phyloP scores from a whole-genome alignment of 345 rosid species.

The Pseudoturritis turrita region DNA sequence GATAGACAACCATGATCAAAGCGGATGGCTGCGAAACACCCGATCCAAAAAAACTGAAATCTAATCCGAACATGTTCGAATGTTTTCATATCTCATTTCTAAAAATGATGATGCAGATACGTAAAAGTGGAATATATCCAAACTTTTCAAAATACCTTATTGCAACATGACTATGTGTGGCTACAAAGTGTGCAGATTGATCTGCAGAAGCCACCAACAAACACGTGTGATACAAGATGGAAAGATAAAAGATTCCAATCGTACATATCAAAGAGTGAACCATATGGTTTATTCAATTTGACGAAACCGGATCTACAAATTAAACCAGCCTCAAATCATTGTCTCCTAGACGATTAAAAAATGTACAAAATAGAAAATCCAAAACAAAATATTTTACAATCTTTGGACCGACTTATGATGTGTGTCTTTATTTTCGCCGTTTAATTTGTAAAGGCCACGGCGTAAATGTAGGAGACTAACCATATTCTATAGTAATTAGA shows the following conservation, averaged over 20 bases:
- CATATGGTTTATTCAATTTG: background rate
- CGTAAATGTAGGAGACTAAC: slow-evolving; percentile 14
- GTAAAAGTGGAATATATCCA: background rate
- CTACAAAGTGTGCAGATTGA: too few species aligned
- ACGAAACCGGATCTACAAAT: background rate
- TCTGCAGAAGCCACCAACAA: too few species aligned
- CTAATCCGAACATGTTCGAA: too few species aligned
- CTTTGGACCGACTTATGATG: background rate
- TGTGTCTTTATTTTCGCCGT: slow-evolving; percentile 2
- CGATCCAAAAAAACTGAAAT: too few species aligned
- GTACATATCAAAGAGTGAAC: background rate
- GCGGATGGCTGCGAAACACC: too few species aligned
- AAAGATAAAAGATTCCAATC: background rate
- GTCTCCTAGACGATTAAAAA: too few species aligned
- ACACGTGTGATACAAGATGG: too few species aligned
- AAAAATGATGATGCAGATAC: background rate
- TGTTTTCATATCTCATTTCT: background rate
- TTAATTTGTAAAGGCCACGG: slow-evolving; percentile 19
- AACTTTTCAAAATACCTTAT: background rate
- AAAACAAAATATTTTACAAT: background rate
- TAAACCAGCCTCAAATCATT: background rate
- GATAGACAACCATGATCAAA: too few species aligned
- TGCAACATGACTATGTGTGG: background rate
- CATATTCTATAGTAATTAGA: background rate
- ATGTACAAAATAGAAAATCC: too few species aligned